Evolutionary conservation across 2,329 filamentous ascomycete genomes (phyloP), one percentile per base, ranked within the genome.

Genomic region (Colletotrichum sp.): DNA sequence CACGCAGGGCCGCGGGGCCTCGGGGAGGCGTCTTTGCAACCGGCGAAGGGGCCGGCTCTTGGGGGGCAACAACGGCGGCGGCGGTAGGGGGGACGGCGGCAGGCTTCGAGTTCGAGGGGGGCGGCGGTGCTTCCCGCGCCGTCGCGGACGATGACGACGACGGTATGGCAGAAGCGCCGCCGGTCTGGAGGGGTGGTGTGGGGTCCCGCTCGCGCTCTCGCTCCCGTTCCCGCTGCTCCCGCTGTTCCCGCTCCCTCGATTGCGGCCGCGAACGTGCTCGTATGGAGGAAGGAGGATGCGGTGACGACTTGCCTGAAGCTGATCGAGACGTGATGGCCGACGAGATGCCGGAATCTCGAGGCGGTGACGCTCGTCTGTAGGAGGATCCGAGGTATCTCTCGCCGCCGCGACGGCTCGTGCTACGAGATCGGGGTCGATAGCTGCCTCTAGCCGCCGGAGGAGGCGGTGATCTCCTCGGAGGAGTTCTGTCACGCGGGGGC

Each of bases 391-490:
- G 30, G 52, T 85, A 86, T 78, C 85, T 80, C 67, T 87, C 85
- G 43, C 82, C 76, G 36, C 86, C 88, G 60, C 89, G 86, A 59
- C 90, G 87, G 65, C 87, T 87, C 16, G 86, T 85, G 63, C 86
- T 90, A 59, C 89, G 87, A 57, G 90, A 91, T 39, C 89, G 87
- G n/a, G 86, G 88, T 71, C 90, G 86, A 78, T 90, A 92, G 4
- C 87, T 84, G 71, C 84, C 87, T 52, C 87, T 85, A 12, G 84
- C 78, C 32, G 79, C 80, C 21, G 83, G 82, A 48, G 85, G 84
- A 1, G 87, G 83, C 1, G 87, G 83, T 5, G 85, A 85, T 64
- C 86, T 83, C 72, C 86, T 78, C 28, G 81, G 78, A 8, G 84
- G 81, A 16, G 84, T 84, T n/a, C 85, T 80, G 39, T 83, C 81